These are phyloP conservation scores for Pestalotiopsis fici DNA, from an alignment of 2,329 filamentous ascomycete species.

Conservation along the genomic window DNA sequence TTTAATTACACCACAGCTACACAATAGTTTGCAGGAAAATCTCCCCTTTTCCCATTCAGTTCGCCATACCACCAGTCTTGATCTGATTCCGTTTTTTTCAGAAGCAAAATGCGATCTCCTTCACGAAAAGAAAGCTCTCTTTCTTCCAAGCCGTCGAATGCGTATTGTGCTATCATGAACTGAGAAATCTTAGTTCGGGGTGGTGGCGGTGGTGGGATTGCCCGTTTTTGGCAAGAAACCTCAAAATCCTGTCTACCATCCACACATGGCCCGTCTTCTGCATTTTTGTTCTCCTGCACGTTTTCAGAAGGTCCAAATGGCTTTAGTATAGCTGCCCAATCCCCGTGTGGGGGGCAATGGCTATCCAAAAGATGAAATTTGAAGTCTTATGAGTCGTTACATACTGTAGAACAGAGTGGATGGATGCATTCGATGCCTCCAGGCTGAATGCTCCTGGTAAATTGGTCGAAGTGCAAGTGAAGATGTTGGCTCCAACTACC, in stretches of 20 bases:
- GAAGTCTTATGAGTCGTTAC: neutral
- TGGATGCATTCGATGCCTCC: neutral
- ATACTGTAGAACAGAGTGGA: neutral
- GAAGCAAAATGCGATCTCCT: neutral
- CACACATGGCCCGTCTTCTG: neutral
- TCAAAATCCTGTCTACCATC: neutral
- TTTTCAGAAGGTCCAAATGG: neutral
- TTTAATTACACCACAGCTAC: neutral
- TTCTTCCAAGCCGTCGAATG: neutral
- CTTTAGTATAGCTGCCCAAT: slow-evolving; percentile 1
- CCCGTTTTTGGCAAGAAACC: neutral
- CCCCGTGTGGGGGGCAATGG: neutral
- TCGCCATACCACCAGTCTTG: neutral
- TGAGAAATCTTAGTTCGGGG: neutral
- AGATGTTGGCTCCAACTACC: neutral
- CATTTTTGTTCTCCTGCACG: neutral
- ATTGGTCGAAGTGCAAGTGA: neutral
- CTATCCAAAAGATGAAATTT: slow-evolving; percentile 1
- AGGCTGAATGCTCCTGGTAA: neutral
- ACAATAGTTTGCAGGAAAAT: slow-evolving; percentile 1
- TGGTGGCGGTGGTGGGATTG: neutral
- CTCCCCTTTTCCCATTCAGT: slow-evolving; percentile 1
- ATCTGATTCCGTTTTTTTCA: neutral
- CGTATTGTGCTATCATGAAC: neutral
- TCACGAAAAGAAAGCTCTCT: neutral